phyloP scores from a whole-genome alignment of 2,329 filamentous ascomycete species.

The Tolypocladium ophioglossoides region DNA sequence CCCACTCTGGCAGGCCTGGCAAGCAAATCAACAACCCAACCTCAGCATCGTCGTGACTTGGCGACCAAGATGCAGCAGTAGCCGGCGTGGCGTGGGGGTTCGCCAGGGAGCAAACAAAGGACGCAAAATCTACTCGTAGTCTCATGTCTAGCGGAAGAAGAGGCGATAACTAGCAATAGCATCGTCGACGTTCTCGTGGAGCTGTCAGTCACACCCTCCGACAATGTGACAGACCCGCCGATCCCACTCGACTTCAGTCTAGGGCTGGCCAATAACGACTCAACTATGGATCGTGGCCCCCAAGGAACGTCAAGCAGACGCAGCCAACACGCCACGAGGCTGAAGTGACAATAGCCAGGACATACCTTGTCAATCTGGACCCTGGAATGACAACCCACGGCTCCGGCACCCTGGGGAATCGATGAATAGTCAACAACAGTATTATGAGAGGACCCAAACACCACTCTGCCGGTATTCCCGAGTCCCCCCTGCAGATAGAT shows the following conservation, averaged over 20 bases:
- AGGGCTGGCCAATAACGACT: neutral
- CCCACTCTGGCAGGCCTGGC: no score
- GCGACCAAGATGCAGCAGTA: no score
- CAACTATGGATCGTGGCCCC: neutral
- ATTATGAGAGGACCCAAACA: neutral
- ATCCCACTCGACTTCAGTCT: neutral
- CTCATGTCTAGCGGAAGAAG: neutral
- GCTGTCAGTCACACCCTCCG: neutral
- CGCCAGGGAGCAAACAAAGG: neutral
- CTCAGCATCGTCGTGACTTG: no score
- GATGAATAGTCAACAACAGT: no score
- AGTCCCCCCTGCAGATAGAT: neutral
- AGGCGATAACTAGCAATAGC: neutral
- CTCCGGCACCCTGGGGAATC: neutral
- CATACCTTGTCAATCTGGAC: neutral
- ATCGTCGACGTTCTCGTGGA: neutral
- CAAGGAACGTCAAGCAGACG: neutral
- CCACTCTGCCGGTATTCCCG: neutral
- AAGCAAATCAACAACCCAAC: no score
- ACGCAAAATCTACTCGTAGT: neutral
- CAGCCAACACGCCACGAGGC: neutral
- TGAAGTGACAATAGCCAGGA: neutral
- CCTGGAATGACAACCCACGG: conserved; percentile 1
- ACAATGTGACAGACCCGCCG: neutral
- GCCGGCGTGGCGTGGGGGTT: neutral